phyloP scores from a whole-genome alignment of 768 basidiomycete species.

The Dacryopinax spathularia region DNA sequence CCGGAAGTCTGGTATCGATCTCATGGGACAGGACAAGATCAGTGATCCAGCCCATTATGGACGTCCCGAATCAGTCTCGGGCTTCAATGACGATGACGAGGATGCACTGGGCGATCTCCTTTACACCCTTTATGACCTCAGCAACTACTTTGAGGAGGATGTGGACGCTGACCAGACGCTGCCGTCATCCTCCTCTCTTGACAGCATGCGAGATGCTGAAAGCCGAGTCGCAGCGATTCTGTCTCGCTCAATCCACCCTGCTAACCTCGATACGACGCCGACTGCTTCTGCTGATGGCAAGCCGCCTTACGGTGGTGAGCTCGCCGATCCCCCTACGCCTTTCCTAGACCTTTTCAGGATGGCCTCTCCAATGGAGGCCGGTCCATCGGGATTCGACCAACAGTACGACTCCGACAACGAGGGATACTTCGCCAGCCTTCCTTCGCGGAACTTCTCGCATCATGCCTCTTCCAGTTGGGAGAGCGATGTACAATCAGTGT shows the following conservation, averaged over 20 bases:
- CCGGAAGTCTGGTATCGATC: constrained; percentile 47
- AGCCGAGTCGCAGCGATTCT: constrained; percentile 14
- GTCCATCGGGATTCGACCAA: background rate
- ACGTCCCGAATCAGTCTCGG: background rate
- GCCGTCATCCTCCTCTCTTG: constrained; percentile 4
- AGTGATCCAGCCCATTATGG: constrained; percentile 22
- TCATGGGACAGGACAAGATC: constrained; percentile 8
- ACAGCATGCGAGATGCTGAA: constrained; percentile 10
- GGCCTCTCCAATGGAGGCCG: background rate
- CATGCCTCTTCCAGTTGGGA: background rate
- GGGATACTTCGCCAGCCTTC: background rate
- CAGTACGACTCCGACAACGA: background rate
- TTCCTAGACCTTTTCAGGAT: constrained; percentile 11
- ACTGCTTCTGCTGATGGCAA: background rate
- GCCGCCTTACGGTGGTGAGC: background rate
- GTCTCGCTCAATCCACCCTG: constrained; percentile 13
- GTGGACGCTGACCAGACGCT: constrained; percentile 6
- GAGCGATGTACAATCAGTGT: background rate
- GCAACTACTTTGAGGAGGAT: constrained; percentile 27
- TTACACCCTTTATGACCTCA: constrained; percentile 24
- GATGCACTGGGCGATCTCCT: constrained; percentile 47
- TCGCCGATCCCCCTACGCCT: constrained; percentile 9
- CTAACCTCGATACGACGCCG: background rate
- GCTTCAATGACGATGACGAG: constrained; percentile 12
- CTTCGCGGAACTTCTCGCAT: background rate